Evolutionary conservation across 768 basidiomycete genomes (phyloP).

Genomic region (Suillus sp.): DNA sequence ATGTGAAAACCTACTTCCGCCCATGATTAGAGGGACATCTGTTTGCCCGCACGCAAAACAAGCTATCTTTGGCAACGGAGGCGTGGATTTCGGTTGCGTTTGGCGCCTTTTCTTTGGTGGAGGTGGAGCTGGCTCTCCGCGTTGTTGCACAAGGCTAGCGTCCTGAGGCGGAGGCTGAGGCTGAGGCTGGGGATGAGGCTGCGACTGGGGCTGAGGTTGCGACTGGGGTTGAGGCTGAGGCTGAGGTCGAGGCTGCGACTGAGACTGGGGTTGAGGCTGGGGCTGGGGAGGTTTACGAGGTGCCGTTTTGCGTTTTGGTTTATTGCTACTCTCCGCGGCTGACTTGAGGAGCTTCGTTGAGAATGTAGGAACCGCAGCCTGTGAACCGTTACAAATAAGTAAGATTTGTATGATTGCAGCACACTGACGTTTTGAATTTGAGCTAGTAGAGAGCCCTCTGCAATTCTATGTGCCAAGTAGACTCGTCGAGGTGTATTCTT

Average conservation of each 20-base stretch:
- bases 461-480: constrained; percentile 59
- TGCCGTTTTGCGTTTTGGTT: constrained; percentile 38
- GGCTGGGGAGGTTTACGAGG: constrained; percentile 31
- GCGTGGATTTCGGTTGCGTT: constrained; percentile 34
- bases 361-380: constrained; percentile 51
- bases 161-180: background rate
- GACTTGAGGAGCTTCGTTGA: constrained; percentile 58
- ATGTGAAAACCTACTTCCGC: constrained; percentile 58
- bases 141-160: constrained; percentile 14
- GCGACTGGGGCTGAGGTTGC: background rate
- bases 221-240: background rate
- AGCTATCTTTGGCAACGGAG: constrained; percentile 46
- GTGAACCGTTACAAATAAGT: background rate
- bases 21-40: constrained; percentile 75
- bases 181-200: background rate
- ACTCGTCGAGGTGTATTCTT: constrained; percentile 47
- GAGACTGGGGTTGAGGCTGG: background rate
- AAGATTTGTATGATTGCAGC: constrained; percentile 1
- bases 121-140: constrained; percentile 20
- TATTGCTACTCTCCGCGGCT: constrained; percentile 43
- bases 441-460: constrained; percentile 54
- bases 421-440: constrained; percentile 60
- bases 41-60: constrained; percentile 65
- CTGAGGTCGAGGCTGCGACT: background rate
- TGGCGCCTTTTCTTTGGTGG: constrained; percentile 45